Evolutionary conservation across 305 asterid species (phyloP), one percentile per base, ranked within the genome.

Genomic region (Rubia peregrina): DNA sequence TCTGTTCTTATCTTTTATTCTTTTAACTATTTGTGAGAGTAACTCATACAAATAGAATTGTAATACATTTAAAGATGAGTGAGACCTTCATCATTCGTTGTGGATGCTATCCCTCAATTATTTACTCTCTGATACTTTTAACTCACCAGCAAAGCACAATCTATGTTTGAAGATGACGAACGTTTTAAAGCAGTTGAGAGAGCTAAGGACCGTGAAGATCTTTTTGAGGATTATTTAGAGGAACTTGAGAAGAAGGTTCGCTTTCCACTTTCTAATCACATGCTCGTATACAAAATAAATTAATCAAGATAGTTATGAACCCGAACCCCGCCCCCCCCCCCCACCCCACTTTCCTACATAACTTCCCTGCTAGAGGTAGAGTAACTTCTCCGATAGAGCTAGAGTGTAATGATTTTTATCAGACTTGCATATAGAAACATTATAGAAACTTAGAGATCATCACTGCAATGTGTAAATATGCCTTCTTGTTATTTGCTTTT

Each of bases 131-230:
- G 76, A 49, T 59, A 65, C 76, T 41, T 38, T 55, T 13, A 4
- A 51, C 55, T 77, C 67, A 77, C 75, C 98, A 94, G 99, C 83
- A 87, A 90, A 83, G 92, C 84, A 51, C 57, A 84, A 66, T 74
- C 89, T 77, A 79, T 87, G 77, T 80, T 89, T 72, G 97, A 94
- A 88, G 82, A 86, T 14, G 97, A 91, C 68, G 93, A 87, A 66
- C 95, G 98, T 51, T 94, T 85, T 81, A 83, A 84, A 78, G 96
- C 96, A 74, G 81, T 94, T 80, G 99, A 91, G 71, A 84, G 92
- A 78, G 72, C 77, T 70, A 85, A 80, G 83, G 99, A 94, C 48
- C 96, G 96, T 7, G 97, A 91, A 81, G 98, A 94, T 73, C 85
- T 89, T 72, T 90, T 88, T 81, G 88, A 80, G 67, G 94, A 91